A percentile compares a stretch with the other conserved stretches of the same genome.
phyloP scores from a whole-genome alignment of 31 red algal genomes.

The Asparagopsis taxiformis region DNA sequence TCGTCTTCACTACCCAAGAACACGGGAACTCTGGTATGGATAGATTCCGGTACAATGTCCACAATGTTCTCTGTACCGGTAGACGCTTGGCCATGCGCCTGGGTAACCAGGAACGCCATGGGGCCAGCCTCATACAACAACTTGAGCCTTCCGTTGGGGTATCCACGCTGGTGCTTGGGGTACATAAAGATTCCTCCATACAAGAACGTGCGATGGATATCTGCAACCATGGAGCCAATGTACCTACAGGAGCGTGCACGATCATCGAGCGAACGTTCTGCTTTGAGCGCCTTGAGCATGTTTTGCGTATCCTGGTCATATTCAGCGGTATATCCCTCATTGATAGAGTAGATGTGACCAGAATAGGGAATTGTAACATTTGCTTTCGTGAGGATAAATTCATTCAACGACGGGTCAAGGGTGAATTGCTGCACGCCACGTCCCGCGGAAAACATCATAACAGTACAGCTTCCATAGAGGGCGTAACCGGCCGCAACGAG shows the following conservation, averaged over 20 bases:
- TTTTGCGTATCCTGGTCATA: constrained; percentile 72
- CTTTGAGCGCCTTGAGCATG: constrained; percentile 85
- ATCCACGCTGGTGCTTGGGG: constrained; percentile 60
- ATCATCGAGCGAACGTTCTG: constrained; percentile 68
- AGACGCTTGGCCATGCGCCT: constrained; percentile 87
- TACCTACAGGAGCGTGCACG: constrained; percentile 63
- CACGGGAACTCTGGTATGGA: constrained; percentile 81
- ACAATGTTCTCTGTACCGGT: constrained; percentile 77
- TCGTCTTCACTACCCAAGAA: constrained; percentile 92
- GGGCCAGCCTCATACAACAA: constrained; percentile 95
- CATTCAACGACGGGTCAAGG: constrained; percentile 85
- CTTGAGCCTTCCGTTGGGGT: constrained; percentile 85
- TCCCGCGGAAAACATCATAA: constrained; percentile 81
- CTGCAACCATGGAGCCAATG: constrained; percentile 95
- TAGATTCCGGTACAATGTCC: constrained; percentile 78
- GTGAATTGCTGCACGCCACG: constrained; percentile 91
- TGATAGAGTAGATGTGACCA: constrained; percentile 86
- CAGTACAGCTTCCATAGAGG: constrained; percentile 80
- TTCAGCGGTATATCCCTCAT: constrained; percentile 81
- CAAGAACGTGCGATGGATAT: constrained; percentile 93
- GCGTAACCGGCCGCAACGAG: constrained; percentile 95
- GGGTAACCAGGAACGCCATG: constrained; percentile 86
- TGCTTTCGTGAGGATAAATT: constrained; percentile 85
- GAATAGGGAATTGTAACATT: constrained; percentile 87
- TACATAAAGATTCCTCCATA: constrained; percentile 97